A percentile compares a stretch with the other conserved stretches of the same genome.
Evolutionary conservation across 257 asterid species (phyloP).

Genomic region (Apocynum venetum): DNA sequence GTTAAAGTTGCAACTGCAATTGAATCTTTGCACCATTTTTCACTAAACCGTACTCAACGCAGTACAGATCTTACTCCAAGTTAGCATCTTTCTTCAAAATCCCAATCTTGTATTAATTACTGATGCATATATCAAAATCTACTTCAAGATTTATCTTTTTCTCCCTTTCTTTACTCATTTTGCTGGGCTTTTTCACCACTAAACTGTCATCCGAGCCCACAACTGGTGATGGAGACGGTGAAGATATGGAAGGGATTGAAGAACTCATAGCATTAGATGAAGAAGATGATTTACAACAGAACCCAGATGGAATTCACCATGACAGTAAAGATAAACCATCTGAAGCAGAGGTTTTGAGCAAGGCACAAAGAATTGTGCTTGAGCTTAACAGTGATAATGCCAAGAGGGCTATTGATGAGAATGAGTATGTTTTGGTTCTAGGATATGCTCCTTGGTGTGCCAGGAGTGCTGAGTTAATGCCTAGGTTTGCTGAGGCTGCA

Average conservation of each 20-base stretch:
- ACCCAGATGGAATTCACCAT: constrained; percentile 22
- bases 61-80: not conserved
- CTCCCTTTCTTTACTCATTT: constrained; percentile 41
- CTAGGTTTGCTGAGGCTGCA: constrained; percentile 93
- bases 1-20: not conserved
- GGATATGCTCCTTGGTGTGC: constrained; percentile 96
- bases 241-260: constrained; percentile 51
- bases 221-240: constrained; percentile 29
- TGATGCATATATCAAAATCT: constrained; percentile 42
- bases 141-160: constrained; percentile 41
- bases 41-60: not conserved
- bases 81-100: not conserved
- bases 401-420: constrained; percentile 50
- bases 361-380: constrained; percentile 81
- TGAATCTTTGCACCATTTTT: not conserved
- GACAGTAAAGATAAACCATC: constrained; percentile 47
- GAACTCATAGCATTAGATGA: constrained; percentile 83
- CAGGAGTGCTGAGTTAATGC: constrained; percentile 96
- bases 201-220: constrained; percentile 20
- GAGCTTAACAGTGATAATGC: constrained; percentile 68
- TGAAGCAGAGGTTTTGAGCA: constrained; percentile 72
- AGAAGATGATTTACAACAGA: constrained; percentile 39
- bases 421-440: constrained; percentile 76
- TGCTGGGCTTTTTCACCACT: constrained; percentile 32
- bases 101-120: constrained; percentile 14